These are phyloP conservation scores for Ramichloridium luteum DNA, from an alignment of 2,329 filamentous ascomycete species.

Conservation along the genomic window DNA sequence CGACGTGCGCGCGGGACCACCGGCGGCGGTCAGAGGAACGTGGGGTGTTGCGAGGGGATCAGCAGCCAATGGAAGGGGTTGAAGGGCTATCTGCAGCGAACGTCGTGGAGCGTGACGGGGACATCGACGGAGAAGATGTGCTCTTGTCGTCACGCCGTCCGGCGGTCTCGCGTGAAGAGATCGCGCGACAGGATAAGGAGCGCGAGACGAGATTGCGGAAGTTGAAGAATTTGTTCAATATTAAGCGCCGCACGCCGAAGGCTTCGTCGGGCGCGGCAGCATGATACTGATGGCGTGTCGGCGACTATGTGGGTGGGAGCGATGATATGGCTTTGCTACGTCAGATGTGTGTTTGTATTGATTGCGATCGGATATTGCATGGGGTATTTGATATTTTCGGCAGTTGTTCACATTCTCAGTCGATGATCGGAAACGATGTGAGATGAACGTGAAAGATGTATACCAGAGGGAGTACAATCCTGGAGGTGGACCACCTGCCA, in stretches of 20 bases:
- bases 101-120: constrained; percentile 3
- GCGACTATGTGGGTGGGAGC: no score
- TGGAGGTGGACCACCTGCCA: no score
- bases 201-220: constrained; percentile 22
- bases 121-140: no score
- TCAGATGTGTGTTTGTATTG: no score
- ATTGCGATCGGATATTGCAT: no score
- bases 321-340: no score
- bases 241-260: constrained; percentile 18
- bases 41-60: constrained; percentile 18
- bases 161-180: constrained; percentile 18
- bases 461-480: no score
- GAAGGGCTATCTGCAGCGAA: constrained; percentile 5
- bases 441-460: no score
- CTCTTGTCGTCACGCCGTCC: constrained; percentile 3
- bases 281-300: constrained; percentile 1
- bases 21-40: constrained; percentile 18
- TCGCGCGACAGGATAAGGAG: constrained; percentile 23
- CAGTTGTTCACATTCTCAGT: no score
- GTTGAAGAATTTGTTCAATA: constrained; percentile 25
- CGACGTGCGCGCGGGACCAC: constrained; percentile 22
- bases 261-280: constrained; percentile 4
- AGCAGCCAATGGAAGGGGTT: constrained; percentile 18
- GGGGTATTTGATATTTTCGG: no score
- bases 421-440: no score